Base-by-base conservation (phyloP, 768 basidiomycete species). In the Ramaria rubella region DNA sequence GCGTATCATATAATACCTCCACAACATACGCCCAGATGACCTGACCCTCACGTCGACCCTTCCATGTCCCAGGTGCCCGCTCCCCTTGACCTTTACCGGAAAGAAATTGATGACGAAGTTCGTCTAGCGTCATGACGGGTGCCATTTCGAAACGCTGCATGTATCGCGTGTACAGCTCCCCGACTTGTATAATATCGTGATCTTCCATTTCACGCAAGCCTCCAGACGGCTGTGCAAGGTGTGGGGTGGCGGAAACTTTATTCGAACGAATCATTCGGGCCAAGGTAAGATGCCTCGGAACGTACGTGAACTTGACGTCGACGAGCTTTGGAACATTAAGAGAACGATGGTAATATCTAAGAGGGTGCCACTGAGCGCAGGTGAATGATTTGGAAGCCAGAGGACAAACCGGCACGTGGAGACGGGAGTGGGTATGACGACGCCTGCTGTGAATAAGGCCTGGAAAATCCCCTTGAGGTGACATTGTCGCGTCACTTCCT, bases 1-100 rank as follows among this genome's bases (percentile, higher is more conserved):
- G 1, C 24, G 24, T 4, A 21, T 1, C 23, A 33, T 40, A 49
- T 15, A 63, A 52, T 57, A 87, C 95, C 82, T 98, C 94, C 45
- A 96, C 89, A 30, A 99, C 94, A 65, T 95, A 98, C 2, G 88
- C 77, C 94, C 94, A 99, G 2, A 89, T 86, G 27, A 98, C 95
- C 67, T 98, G 96, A 1, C 82, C 83, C 7, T 80, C 72, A 61
- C 89, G 77, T 65, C 85, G 65, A 64, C 67, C 80, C 70, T 59
- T 68, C 49, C 43, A 68, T 69, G 65, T 46, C 72, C 44, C 31
- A n/a, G 49, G 75, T 78, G 34, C 78, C 78, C 64, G 36, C 70
- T 76, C 55, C 51, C 83, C 80, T 21, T 67, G 71, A 2, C 93
- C 96, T 44, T 75, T 75, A 4, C 96, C 96, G 63, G 90, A 91